Conservation (phyloP, 495 filamentous ascomycete species). For the Penicillium roqueforti region DNA sequence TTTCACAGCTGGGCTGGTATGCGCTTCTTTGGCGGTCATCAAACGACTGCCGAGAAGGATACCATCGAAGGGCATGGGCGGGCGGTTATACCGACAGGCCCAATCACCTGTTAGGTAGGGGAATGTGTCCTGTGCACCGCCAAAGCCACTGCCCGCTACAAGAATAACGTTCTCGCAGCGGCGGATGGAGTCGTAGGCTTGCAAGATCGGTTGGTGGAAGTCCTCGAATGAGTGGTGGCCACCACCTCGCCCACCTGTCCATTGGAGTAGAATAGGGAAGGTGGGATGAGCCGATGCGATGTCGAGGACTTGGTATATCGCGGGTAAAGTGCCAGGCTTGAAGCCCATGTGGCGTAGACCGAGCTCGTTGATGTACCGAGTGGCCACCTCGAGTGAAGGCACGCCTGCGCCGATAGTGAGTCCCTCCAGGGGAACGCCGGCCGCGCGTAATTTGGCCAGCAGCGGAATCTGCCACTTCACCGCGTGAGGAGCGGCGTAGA, state of each 20-base stretch:
- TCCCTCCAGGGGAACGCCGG: slow-evolving; percentile 90
- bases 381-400: slow-evolving; percentile 42
- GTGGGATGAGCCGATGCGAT: slow-evolving; percentile 42
- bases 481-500: slow-evolving; percentile 91
- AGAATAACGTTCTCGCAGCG: slow-evolving; percentile 66
- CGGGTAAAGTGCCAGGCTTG: slow-evolving; percentile 42
- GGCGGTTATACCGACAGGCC: slow-evolving; percentile 80
- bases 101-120: slow-evolving; percentile 87
- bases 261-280: slow-evolving; percentile 46
- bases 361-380: slow-evolving; percentile 41
- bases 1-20: slow-evolving; percentile 31
- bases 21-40: slow-evolving; percentile 76
- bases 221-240: slow-evolving; percentile 51
- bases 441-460: slow-evolving; percentile 73
- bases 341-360: slow-evolving; percentile 45
- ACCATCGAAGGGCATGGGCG: slow-evolving; percentile 92
- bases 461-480: slow-evolving; percentile 98
- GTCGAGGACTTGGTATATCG: slow-evolving; percentile 43
- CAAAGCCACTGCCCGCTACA: slow-evolving; percentile 88
- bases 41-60: slow-evolving; percentile 85
- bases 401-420: slow-evolving; percentile 54
- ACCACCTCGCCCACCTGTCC: slow-evolving; percentile 50
- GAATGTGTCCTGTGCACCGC: slow-evolving; percentile 86
- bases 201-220: slow-evolving; percentile 43
- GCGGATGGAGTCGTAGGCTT: not conserved